phyloP scores from a whole-genome alignment of 345 rosid genomes.

The rapeseed (Brassica napus) region DNA sequence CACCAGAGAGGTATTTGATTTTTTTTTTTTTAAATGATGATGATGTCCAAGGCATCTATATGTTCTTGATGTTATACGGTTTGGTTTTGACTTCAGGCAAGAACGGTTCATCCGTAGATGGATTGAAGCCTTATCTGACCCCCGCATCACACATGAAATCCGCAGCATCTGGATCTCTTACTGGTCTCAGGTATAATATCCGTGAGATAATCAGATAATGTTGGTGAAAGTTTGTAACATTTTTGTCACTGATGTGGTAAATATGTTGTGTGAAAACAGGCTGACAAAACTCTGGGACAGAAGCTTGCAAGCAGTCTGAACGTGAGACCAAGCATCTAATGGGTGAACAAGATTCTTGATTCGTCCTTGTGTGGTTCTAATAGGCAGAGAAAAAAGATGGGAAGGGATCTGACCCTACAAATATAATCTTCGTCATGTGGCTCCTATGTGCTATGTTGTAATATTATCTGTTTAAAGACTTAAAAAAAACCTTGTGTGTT shows the following conservation, averaged over 20 bases:
- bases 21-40: neutral
- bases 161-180: constrained; percentile 82
- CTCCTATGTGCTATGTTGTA: constrained; percentile 36
- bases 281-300: constrained; percentile 45
- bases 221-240: neutral
- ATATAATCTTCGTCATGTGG: constrained; percentile 33
- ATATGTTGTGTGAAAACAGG: constrained; percentile 33
- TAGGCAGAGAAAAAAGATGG: constrained; percentile 24
- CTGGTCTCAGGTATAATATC: constrained; percentile 65
- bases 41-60: neutral
- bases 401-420: constrained; percentile 8
- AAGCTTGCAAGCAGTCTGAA: constrained; percentile 45
- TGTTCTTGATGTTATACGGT: neutral
- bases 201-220: neutral
- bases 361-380: constrained; percentile 36
- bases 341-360: constrained; percentile 28
- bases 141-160: constrained; percentile 77
- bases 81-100: constrained; percentile 55
- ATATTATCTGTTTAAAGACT: constrained; percentile 27
- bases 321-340: constrained; percentile 42
- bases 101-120: constrained; percentile 71
- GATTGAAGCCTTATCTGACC: constrained; percentile 70
- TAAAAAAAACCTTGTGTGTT: neutral
- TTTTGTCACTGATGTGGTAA: neutral
- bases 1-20: constrained; percentile 70